Conservation (phyloP, 1,284 basidiomycete genomes). For the Naganishia cerealis region DNA sequence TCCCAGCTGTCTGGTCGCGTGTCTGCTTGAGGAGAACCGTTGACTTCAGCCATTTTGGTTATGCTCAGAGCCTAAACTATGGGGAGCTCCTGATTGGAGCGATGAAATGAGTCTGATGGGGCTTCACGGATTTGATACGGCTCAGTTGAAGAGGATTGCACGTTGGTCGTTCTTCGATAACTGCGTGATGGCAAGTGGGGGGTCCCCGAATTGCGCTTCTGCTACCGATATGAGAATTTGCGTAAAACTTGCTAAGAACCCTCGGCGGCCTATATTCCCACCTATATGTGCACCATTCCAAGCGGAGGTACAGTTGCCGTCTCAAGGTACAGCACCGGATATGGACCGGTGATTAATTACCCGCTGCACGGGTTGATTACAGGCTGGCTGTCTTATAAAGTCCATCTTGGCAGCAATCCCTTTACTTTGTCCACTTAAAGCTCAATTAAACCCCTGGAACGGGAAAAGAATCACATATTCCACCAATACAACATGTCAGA, state of each 20-base stretch:
- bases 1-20: slow-evolving; percentile 18
- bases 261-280: too few species aligned
- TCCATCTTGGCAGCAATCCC: not conserved
- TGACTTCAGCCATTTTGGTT: slow-evolving; percentile 17
- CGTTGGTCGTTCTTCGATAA: not conserved
- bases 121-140: too few species aligned
- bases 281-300: too few species aligned
- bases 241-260: not conserved
- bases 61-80: not conserved
- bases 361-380: not conserved
- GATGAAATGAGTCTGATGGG: not conserved
- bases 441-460: not conserved
- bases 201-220: not conserved
- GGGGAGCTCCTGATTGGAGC: not conserved
- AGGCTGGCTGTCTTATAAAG: slow-evolving; percentile 5
- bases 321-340: slow-evolving; percentile 9
- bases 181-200: not conserved
- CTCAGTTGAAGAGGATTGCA: too few species aligned
- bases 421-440: not conserved
- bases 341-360: not conserved
- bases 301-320: slow-evolving; percentile 8
- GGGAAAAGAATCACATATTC: not conserved
- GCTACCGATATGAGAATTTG: not conserved
- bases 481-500: slow-evolving; percentile 56
- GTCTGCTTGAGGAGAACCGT: not conserved